Evolutionary conservation across 805 yeast genomes (phyloP), one percentile per base, ranked within the genome.

Genomic region (Cyberlindnera lachancei): DNA sequence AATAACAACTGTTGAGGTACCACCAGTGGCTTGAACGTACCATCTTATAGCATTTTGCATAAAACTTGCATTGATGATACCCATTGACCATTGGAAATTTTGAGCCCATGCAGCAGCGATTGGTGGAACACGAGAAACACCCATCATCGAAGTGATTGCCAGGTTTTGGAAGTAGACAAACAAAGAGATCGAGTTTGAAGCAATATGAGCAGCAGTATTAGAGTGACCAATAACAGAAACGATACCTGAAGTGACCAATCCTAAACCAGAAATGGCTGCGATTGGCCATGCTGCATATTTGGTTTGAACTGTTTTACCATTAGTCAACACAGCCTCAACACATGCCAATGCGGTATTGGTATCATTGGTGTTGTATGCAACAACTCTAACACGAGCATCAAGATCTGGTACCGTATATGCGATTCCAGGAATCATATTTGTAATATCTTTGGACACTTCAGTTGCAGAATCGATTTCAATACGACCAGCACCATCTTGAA

Each of bases 31-130:
- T 61, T 90, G 96, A 32, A 90, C 79, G 56, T 90, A 90, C 98
- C 98, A 90, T 55, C 79, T 73, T 43, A 92, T 80, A 41, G 86
- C 82, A 26, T 66, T 56, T 56, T 88, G 96, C 74, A 90, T 80
- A 50, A 87, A 84, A 11, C 60, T 57, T 7, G 77, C 74, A 33
- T 71, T 70, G 47, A 92, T 83, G 42, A 90, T 79, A 29, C 98
- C 98, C 73, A 90, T 73, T 2, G 96, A 78, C 97, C 97, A 90
- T 58, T 75, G 78, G 66, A 92, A 92, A 63, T 90, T 92, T 59
- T 90, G 95, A 20, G 94, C 78, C 98, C 98, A 90, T 3, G 97
- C 88, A 3, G 95, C 86, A 5, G 96, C 97, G 45, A 92, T 88
- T 3, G 98, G 98, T 2, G 98, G 98, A 15, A 86, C 83, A 39